These are phyloP conservation scores for Globisporangium lucens DNA, from an alignment of 352 stramenopile species.

Conservation along the genomic window DNA sequence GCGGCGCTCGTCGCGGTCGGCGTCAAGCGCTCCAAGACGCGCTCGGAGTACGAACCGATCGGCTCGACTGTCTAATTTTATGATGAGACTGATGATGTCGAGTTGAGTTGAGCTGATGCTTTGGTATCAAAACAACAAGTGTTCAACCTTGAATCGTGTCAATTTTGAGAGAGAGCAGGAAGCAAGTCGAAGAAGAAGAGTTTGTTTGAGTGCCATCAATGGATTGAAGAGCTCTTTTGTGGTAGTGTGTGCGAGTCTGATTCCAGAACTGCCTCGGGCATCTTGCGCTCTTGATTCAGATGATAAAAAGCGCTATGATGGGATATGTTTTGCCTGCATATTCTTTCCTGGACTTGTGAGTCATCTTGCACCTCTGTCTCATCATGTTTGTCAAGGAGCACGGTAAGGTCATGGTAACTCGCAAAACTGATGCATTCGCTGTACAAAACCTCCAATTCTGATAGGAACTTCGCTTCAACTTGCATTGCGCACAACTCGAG, in stretches of 20 bases:
- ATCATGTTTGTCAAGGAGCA: not conserved
- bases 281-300: too few species aligned
- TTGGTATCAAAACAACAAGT: not conserved
- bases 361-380: too few species aligned
- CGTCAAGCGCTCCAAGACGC: conserved; percentile 44
- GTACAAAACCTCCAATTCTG: not conserved
- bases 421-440: not conserved
- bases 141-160: not conserved
- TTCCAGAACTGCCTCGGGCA: too few species aligned
- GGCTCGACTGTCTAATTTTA: conserved; percentile 28
- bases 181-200: not conserved
- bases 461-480: not conserved
- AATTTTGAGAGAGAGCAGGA: not conserved
- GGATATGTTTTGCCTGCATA: too few species aligned
- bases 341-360: too few species aligned
- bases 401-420: not conserved
- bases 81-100: not conserved
- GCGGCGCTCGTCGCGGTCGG: conserved; percentile 32
- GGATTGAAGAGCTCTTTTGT: not conserved
- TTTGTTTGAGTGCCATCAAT: not conserved
- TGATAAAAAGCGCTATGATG: too few species aligned
- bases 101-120: not conserved
- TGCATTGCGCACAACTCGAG: too few species aligned
- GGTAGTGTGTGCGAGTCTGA: too few species aligned
- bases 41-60: conserved; percentile 37